phyloP scores from a whole-genome alignment of 257 asterid species.

The Solanum appendiculatum region DNA sequence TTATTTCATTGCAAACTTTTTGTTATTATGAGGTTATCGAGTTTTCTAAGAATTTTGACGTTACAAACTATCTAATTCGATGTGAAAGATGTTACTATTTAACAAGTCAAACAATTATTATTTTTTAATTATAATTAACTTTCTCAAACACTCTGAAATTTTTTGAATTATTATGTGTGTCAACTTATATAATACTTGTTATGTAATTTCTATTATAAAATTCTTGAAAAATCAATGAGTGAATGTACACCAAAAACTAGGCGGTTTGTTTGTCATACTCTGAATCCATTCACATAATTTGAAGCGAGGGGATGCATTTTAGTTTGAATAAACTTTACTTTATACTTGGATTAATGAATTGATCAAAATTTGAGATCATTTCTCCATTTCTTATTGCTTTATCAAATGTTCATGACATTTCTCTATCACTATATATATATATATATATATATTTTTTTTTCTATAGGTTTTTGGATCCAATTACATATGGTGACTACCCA shows the following conservation, averaged over 20 bases:
- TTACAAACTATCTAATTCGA: background rate
- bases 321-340: background rate
- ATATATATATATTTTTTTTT: too few species aligned
- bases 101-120: background rate
- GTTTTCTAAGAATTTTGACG: background rate
- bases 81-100: background rate
- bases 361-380: background rate
- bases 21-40: background rate
- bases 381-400: background rate
- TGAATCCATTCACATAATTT: background rate
- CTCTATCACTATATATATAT: background rate
- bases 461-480: conserved; percentile 12
- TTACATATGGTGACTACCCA: conserved; percentile 14
- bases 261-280: background rate
- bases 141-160: background rate
- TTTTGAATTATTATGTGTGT: background rate
- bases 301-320: background rate
- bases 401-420: background rate
- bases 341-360: background rate
- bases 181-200: too few species aligned
- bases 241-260: background rate
- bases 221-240: background rate
- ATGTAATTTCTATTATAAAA: background rate
- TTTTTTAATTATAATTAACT: background rate
- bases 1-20: background rate